phyloP scores from a whole-genome alignment of 1,284 basidiomycete species.

The Cerrena zonata region DNA sequence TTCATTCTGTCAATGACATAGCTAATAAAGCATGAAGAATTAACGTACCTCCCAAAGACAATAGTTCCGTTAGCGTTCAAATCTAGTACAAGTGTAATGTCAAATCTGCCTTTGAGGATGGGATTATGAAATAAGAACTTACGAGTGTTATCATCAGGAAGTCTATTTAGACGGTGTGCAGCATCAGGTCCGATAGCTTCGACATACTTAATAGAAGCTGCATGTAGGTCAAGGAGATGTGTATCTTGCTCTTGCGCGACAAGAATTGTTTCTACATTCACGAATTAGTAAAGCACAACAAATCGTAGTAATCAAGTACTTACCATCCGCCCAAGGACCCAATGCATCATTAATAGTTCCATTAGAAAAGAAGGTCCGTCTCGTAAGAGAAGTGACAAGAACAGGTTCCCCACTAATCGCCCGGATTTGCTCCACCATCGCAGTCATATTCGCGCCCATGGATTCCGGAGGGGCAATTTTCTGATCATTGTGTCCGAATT shows the following conservation, averaged over 20 bases:
- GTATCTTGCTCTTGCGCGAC: slow-evolving; percentile 34
- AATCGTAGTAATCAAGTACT: slow-evolving; percentile 3
- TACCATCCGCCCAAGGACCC: slow-evolving; percentile 38
- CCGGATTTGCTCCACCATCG: slow-evolving; percentile 36
- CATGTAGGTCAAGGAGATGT: slow-evolving; percentile 38
- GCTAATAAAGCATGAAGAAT: neutral
- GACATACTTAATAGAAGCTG: slow-evolving; percentile 36
- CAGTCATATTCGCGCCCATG: slow-evolving; percentile 39
- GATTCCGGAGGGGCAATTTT: slow-evolving; percentile 41
- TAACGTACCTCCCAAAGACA: neutral
- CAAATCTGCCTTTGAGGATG: neutral
- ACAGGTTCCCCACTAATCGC: slow-evolving; percentile 37
- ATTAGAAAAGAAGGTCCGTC: slow-evolving; percentile 34
- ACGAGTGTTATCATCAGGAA: slow-evolving; percentile 37
- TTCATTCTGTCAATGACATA: too few species aligned
- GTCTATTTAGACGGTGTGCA: slow-evolving; percentile 36
- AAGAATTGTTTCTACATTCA: slow-evolving; percentile 33
- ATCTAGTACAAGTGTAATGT: neutral
- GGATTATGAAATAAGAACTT: slow-evolving; percentile 8
- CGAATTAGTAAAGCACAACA: too few species aligned
- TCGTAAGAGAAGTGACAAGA: slow-evolving; percentile 37
- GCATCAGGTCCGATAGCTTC: slow-evolving; percentile 38
- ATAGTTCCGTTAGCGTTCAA: neutral
- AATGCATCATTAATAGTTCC: slow-evolving; percentile 36
- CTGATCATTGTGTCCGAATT: slow-evolving; percentile 44